Evolutionary conservation across 2,329 filamentous ascomycete genomes (phyloP).

Genomic region (Plenodomus biglobosus): DNA sequence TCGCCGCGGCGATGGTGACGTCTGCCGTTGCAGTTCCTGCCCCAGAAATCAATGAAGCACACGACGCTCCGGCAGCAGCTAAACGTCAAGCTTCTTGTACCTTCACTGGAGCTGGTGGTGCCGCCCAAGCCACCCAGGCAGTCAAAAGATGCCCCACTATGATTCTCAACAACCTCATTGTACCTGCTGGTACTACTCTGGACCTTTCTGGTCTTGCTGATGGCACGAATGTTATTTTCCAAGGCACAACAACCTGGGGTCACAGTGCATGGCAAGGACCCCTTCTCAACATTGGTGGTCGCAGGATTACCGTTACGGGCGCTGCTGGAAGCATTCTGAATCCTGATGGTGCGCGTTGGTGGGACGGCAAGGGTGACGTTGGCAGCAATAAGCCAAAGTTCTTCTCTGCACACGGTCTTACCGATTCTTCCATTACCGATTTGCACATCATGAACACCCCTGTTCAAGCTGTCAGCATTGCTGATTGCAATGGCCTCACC

Average conservation of each 20-base stretch:
- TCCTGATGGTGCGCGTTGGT: conserved; percentile 58
- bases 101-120: conserved; percentile 51
- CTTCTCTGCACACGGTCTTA: conserved; percentile 58
- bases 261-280: conserved; percentile 67
- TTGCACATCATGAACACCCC: conserved; percentile 58
- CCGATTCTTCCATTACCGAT: conserved; percentile 51
- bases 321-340: conserved; percentile 57
- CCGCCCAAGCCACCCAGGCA: conserved; percentile 50
- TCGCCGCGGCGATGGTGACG: conserved; percentile 21
- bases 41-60: conserved; percentile 23
- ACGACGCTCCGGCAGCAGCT: conserved; percentile 9
- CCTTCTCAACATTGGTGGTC: conserved; percentile 61
- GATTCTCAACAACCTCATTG: conserved; percentile 55
- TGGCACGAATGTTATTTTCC: conserved; percentile 60
- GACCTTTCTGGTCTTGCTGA: conserved; percentile 57
- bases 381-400: conserved; percentile 52
- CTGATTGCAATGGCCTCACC: conserved; percentile 47
- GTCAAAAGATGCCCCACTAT: conserved; percentile 59
- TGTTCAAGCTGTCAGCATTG: conserved; percentile 55
- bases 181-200: conserved; percentile 60
- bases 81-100: conserved; percentile 51
- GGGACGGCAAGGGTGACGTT: conserved; percentile 51
- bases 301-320: conserved; percentile 61
- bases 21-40: conserved; percentile 27
- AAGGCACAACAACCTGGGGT: conserved; percentile 65